Conservation (phyloP, 208 protist genomes). For the Leishmania gerbilli region DNA sequence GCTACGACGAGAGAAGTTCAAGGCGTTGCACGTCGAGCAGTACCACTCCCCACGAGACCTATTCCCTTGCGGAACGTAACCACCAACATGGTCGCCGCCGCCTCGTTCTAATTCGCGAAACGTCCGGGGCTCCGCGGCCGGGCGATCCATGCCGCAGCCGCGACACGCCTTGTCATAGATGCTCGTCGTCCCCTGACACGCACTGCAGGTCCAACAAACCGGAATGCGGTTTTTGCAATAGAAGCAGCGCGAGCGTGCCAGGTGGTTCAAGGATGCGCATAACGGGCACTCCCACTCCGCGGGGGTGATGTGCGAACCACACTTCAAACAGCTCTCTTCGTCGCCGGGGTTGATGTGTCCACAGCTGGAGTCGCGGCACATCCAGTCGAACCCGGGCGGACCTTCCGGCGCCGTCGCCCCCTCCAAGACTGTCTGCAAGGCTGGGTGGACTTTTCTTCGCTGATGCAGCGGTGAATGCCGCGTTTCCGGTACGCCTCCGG, state of each 20-base stretch:
- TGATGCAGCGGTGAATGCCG: conserved; percentile 27
- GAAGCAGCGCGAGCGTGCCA: conserved; percentile 76
- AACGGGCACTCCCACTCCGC: conserved; percentile 81
- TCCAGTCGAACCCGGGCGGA: conserved; percentile 87
- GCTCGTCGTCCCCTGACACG: conserved; percentile 58
- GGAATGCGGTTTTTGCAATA: conserved; percentile 69
- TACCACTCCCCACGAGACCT: conserved; percentile 59
- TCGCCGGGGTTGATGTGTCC: conserved; percentile 78
- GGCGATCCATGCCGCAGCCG: conserved; percentile 47
- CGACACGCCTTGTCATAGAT: conserved; percentile 82
- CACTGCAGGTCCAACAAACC: conserved; percentile 67
- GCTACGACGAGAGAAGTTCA: conserved; percentile 74
- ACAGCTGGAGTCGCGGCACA: conserved; percentile 71
- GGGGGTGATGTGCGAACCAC: conserved; percentile 58
- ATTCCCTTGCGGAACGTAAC: conserved; percentile 14
- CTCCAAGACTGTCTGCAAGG: conserved; percentile 1
- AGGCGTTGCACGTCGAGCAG: conserved; percentile 60
- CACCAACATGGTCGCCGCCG: background rate
- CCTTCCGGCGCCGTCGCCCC: conserved; percentile 32
- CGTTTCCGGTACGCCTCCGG: background rate
- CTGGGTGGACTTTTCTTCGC: background rate
- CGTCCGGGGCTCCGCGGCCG: conserved; percentile 50
- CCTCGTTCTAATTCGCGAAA: conserved; percentile 29
- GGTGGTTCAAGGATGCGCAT: conserved; percentile 84
- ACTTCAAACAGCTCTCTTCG: conserved; percentile 69